Evolutionary conservation across 2,329 filamentous ascomycete genomes (phyloP), one percentile per base, ranked within the genome.

Genomic region (Domatiomyces globalis): DNA sequence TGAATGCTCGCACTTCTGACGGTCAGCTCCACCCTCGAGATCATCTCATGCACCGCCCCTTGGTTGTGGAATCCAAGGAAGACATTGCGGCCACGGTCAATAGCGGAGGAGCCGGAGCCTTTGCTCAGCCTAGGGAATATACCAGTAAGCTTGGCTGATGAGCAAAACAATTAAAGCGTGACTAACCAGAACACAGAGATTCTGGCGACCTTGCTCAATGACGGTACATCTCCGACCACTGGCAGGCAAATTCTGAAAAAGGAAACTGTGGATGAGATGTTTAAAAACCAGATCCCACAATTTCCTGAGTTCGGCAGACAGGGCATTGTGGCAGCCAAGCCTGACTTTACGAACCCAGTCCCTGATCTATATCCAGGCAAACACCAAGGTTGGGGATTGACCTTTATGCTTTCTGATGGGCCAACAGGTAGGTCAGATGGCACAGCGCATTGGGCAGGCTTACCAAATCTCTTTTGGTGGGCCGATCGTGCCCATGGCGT

Each of bases 331-430:
- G 68, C 72, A 0, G 67, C 73, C 0, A 77, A 77, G 56, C 71
- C 71, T 0, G 65, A 71, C 22, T 64, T 77, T 17, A 71, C 73
- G 1, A 75, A 78, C 58, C 60, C 66, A 0, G 54, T 74, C 0
- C 67, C 71, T 0, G 76, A 81, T 46, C 55, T 83, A 17, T 81
- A 77, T 54, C 70, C 70, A 0, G 65, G 70, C 1, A 63, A 2
- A 63, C 74, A 80, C 0, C 80, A 84, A 60, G 82, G 82, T 6
- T 84, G 80, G 80, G 79, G 79, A 0, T 64, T 84, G 45, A 74
- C 71, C 0, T 79, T 80, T 49, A 74, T 81, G 69, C 62, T 79
- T 15, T 75, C 74, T 0, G 71, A 71, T 0, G 72, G 71, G 0
- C 55, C 62, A 0, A 78, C 78, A 1, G 78, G 79, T 0, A 67